Base-by-base conservation (phyloP, 2,329 filamentous ascomycete genomes). In the Clarireedia sp. region DNA sequence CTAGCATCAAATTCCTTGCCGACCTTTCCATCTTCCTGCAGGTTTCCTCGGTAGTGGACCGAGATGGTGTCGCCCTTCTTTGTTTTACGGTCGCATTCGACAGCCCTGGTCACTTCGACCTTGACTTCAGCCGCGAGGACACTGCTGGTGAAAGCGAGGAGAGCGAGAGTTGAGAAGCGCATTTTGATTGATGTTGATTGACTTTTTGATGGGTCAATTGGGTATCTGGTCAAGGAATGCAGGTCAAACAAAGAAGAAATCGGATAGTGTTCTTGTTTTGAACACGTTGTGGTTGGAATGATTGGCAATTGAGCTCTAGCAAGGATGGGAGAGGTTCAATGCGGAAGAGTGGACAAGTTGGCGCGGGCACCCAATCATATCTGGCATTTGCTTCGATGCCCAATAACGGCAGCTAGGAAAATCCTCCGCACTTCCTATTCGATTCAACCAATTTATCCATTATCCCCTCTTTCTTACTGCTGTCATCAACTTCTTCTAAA, bases 11-110 rank as follows among this genome's bases (percentile, higher is more conserved):
- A 97, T 70, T 94, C 77, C 59, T 80, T 77, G 66, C 90, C 92
- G 61, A 83, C 81, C 40, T 50, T 51, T 46, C 56, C 56, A 51
- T 55, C 8, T 23, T 83, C 81, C 51, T 75, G 74, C 59, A 96
- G 81, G 1, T 87, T 94, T 64, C 92, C 92, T 55, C 81, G 81
- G 78, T 97, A 96, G 76, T 96, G 90, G 67, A 96, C 90, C 54
- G 84, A 77, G 68, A 96, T 83, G 61, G 77, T 83, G 74, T 96
- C 91, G 63, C 90, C 90, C 59, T 79, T 81, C 67, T 80, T 67
- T 16, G 82, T 87, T 75, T 89, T 91, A 72, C 90, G 85, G 50
- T 83, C 82, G 77, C 91, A 96, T 63, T 89, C 82, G 61, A 88
- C 86, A 24, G 81, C 75, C 57, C 83, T 78, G 51, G 84, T 87